Evolutionary conservation across 495 filamentous ascomycete genomes (phyloP).

Genomic region (Penicillium argentinense): DNA sequence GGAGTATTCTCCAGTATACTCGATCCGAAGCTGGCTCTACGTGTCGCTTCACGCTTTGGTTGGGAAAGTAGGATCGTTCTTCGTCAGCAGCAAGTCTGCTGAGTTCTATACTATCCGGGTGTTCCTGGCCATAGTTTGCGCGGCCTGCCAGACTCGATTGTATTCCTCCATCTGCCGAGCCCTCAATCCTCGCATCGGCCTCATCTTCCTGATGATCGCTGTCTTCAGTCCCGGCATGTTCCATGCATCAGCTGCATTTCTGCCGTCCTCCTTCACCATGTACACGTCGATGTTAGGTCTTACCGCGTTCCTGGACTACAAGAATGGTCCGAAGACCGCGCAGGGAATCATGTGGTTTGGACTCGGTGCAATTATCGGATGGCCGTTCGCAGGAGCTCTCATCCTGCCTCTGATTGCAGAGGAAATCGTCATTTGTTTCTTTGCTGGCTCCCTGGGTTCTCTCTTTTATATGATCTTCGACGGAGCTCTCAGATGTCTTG

Average conservation of each 20-base stretch:
- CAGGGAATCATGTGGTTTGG: conserved; percentile 91
- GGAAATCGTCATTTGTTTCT: conserved; percentile 62
- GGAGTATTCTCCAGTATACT: conserved; percentile 97
- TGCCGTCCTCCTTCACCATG: conserved; percentile 97
- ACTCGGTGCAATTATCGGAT: conserved; percentile 84
- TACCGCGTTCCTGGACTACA: conserved; percentile 85
- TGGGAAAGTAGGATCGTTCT: conserved; percentile 60
- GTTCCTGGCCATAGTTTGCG: conserved; percentile 70
- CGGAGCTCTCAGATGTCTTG: conserved; percentile 63
- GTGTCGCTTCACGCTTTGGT: conserved; percentile 77
- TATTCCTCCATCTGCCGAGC: conserved; percentile 72
- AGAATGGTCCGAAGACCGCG: conserved; percentile 69
- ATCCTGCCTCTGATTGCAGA: conserved; percentile 80
- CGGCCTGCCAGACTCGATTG: conserved; percentile 76
- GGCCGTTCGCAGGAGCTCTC: conserved; percentile 89
- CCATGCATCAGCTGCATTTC: conserved; percentile 79
- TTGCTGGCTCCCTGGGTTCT: conserved; percentile 58
- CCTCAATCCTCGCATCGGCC: conserved; percentile 75
- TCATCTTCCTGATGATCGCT: conserved; percentile 76
- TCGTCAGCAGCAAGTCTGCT: conserved; percentile 58
- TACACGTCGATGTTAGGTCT: conserved; percentile 86
- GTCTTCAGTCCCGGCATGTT: conserved; percentile 88
- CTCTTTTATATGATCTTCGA: conserved; percentile 58
- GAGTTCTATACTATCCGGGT: conserved; percentile 88
- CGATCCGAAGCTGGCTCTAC: conserved; percentile 96